Conservation (phyloP, 2,329 filamentous ascomycete species). For the Decorospora gaudefroyi region DNA sequence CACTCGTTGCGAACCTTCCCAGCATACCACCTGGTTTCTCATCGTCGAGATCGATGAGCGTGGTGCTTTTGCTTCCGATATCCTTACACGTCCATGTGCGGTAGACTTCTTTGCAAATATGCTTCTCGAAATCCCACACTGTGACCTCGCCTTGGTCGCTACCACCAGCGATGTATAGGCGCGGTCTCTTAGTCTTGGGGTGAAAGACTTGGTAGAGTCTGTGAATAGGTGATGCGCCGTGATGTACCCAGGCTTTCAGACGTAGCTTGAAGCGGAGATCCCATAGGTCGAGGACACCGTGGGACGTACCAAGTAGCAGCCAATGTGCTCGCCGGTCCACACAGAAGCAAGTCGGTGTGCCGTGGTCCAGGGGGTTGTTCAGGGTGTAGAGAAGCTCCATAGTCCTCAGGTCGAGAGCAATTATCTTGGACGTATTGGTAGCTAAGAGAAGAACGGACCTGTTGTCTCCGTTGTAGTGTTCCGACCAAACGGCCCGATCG, state of each 20-base stretch:
- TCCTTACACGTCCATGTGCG: constrained; percentile 58
- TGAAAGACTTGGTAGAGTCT: constrained; percentile 64
- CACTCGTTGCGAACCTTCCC: constrained; percentile 75
- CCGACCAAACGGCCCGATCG: constrained; percentile 86
- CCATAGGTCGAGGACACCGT: constrained; percentile 93
- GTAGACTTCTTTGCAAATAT: constrained; percentile 85
- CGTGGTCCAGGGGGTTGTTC: constrained; percentile 88
- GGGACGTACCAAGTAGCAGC: constrained; percentile 87
- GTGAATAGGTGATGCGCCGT: constrained; percentile 78
- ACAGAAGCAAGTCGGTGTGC: constrained; percentile 88
- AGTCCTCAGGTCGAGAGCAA: constrained; percentile 83
- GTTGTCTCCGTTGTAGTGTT: constrained; percentile 84
- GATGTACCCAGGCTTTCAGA: constrained; percentile 84
- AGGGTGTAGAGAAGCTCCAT: constrained; percentile 83
- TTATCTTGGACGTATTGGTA: constrained; percentile 80
- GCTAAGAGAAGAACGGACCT: constrained; percentile 83
- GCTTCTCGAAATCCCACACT: constrained; percentile 93
- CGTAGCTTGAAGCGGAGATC: constrained; percentile 92
- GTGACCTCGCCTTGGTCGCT: constrained; percentile 87
- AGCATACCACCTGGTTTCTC: constrained; percentile 85
- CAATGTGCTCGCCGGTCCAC: constrained; percentile 85
- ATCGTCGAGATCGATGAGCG: constrained; percentile 87
- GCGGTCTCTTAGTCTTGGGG: constrained; percentile 70
- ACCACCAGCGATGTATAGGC: constrained; percentile 87
- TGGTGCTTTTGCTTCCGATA: constrained; percentile 56